Conservation (phyloP, 352 stramenopile species). For the Phytophthora colocasiae region DNA sequence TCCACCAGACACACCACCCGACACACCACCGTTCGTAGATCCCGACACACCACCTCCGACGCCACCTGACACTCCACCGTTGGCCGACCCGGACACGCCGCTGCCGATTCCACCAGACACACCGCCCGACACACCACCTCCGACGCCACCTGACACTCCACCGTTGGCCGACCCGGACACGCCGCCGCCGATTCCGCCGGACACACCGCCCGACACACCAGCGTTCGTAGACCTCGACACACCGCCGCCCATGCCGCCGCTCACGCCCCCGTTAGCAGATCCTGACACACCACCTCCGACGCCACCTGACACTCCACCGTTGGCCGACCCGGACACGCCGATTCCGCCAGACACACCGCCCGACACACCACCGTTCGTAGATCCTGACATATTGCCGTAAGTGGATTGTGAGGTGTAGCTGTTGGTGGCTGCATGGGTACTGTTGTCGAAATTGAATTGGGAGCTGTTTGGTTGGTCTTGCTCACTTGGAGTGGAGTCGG, state of each 20-base stretch:
- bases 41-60: neutral
- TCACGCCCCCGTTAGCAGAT: no score
- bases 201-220: neutral
- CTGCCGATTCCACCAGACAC: neutral
- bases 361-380: neutral
- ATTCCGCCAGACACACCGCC: constrained; percentile 1
- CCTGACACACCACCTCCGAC: neutral
- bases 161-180: constrained; percentile 7
- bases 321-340: constrained; percentile 2
- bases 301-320: constrained; percentile 5
- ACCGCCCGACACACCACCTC: neutral
- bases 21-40: neutral
- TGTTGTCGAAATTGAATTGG: neutral
- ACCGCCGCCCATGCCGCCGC: no score
- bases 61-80: constrained; percentile 5
- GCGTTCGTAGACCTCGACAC: neutral
- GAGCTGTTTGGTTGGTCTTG: neutral
- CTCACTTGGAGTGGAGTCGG: neutral
- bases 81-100: constrained; percentile 7
- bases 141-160: constrained; percentile 2
- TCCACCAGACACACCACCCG: neutral
- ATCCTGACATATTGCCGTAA: neutral
- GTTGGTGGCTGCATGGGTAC: no score
- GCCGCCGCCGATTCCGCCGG: neutral
- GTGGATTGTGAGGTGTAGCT: no score